Percentiles rank a stretch among this genome's conserved stretches.
These are phyloP conservation scores for Aurantiochytrium sp. DNA, from an alignment of 108 stramenopile genomes.

Conservation along the genomic window DNA sequence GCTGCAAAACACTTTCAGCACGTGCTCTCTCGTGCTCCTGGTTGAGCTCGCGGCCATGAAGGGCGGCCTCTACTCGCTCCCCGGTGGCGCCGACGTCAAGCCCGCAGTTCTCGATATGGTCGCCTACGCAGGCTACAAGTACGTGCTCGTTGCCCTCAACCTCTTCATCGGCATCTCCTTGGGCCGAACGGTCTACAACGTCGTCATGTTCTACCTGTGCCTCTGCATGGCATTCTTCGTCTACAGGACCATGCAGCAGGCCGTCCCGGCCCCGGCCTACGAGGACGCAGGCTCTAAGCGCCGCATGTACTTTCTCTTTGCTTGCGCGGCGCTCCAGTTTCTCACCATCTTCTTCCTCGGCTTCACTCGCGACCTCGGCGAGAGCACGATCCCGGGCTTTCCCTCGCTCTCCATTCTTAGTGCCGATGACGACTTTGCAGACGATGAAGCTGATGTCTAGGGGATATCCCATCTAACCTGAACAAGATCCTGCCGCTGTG, in stretches of 20 bases:
- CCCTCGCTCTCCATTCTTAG: neutral
- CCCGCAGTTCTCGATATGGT: constrained; percentile 45
- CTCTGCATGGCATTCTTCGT: constrained; percentile 31
- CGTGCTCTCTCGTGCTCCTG: constrained; percentile 78
- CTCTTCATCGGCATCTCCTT: constrained; percentile 21
- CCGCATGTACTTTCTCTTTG: neutral
- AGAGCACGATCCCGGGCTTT: neutral
- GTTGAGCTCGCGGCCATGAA: constrained; percentile 81
- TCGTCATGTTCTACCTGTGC: constrained; percentile 36
- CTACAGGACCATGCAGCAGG: constrained; percentile 36
- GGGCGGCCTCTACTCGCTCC: constrained; percentile 76
- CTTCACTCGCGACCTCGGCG: constrained; percentile 27
- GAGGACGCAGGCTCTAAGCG: neutral
- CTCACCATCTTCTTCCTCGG: constrained; percentile 18
- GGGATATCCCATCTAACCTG: neutral
- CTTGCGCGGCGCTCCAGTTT: neutral
- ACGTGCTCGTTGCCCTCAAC: constrained; percentile 34
- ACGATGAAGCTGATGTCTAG: constrained; percentile 22
- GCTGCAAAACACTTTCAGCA: constrained; percentile 75
- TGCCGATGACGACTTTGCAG: neutral
- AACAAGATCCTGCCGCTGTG: neutral
- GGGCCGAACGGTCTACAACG: neutral
- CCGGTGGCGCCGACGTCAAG: constrained; percentile 29
- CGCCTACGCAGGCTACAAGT: constrained; percentile 59
- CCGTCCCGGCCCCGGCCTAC: neutral